Percentiles rank a stretch among this genome's conserved stretches.
Evolutionary conservation across 108 stramenopile species (phyloP).

Genomic region (Nitzschia palea): DNA sequence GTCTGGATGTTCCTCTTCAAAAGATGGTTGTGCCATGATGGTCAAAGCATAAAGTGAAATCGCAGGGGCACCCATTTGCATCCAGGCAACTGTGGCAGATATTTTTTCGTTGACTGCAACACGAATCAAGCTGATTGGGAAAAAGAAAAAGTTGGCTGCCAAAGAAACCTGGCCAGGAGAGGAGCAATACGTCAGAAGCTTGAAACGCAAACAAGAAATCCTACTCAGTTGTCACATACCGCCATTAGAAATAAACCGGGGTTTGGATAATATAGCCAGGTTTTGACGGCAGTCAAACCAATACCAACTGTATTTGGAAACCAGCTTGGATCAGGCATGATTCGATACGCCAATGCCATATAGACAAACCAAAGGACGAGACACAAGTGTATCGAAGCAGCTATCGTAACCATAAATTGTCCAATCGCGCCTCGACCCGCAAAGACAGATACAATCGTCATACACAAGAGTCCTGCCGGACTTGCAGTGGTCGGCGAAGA

Average conservation of each 20-base stretch:
- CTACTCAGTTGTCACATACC: too few relatives aligned
- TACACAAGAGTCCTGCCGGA: slow-evolving; percentile 74
- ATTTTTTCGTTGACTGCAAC: slow-evolving; percentile 74
- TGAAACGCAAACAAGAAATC: neutral
- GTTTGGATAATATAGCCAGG: slow-evolving; percentile 69
- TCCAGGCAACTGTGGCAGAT: slow-evolving; percentile 73
- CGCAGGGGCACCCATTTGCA: slow-evolving; percentile 79
- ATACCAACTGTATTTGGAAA: slow-evolving; percentile 79
- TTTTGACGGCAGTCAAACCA: slow-evolving; percentile 73
- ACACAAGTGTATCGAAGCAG: slow-evolving; percentile 57
- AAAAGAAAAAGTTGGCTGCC: slow-evolving; percentile 48
- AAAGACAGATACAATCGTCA: slow-evolving; percentile 72
- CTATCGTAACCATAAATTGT: slow-evolving; percentile 54
- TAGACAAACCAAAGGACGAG: slow-evolving; percentile 78
- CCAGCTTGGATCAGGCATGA: slow-evolving; percentile 79
- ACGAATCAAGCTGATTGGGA: slow-evolving; percentile 76
- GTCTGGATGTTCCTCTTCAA: slow-evolving; percentile 75
- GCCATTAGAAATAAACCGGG: slow-evolving; percentile 67
- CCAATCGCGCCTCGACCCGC: slow-evolving; percentile 67
- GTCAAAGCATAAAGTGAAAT: slow-evolving; percentile 66
- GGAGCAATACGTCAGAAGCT: neutral
- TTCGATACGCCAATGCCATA: slow-evolving; percentile 75
- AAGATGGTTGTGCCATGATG: slow-evolving; percentile 79
- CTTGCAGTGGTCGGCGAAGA: slow-evolving; percentile 74
- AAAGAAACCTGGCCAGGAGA: slow-evolving; percentile 33